Base-by-base conservation (phyloP, 2,329 filamentous ascomycete genomes). In the Chaetomiaceae sp. region DNA sequence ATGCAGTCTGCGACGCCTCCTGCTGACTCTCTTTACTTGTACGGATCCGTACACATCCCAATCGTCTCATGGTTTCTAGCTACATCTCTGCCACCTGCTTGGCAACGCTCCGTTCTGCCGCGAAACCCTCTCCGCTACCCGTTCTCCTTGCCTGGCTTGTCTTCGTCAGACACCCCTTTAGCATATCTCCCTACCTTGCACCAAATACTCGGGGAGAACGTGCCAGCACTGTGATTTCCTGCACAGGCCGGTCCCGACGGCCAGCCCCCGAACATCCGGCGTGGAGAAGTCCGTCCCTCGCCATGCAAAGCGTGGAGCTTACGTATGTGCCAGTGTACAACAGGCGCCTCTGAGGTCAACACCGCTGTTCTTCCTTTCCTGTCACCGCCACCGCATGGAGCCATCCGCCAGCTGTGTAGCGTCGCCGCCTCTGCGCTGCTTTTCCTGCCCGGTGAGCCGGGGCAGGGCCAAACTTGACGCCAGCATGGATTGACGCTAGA, bases 281-380 rank as follows among this genome's bases (percentile, higher is more conserved):
- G 33, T 47, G 40, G 40, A 39, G 45, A 48, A 34, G 30, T 40
- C 45, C 45, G 45, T 29, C 29, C 14, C 45, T 17, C 4, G 36
- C 22, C 2, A 19, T 10, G 6, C 4, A 10, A 24, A 34, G n/a
- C 22, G 24, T 6, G 6, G 22, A 32, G 40, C 29, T 40, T 39
- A 32, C 40, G 35, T 36, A 38, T 40, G 14, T 14, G n/a, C n/a
- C 36, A 11, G 19, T 5, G 9, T 27, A 29, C 34, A 12, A 19
- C 24, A 18, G 24, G 17, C 30, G 24, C 38, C 22, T 19, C 12
- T 43, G 17, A 29, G 19, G 15, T 36, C 32, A 14, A 24, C 2
- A 3, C 29, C 15, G 6, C 12, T 7, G 5, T n/a, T 14, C 9
- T 32, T n/a, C 29, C 4, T 5, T 6, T 12, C 6, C 18, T 32